Evolutionary conservation across 768 basidiomycete species (phyloP), one percentile per base, ranked within the genome.

Genomic region (Pleurotus pulmonarius): DNA sequence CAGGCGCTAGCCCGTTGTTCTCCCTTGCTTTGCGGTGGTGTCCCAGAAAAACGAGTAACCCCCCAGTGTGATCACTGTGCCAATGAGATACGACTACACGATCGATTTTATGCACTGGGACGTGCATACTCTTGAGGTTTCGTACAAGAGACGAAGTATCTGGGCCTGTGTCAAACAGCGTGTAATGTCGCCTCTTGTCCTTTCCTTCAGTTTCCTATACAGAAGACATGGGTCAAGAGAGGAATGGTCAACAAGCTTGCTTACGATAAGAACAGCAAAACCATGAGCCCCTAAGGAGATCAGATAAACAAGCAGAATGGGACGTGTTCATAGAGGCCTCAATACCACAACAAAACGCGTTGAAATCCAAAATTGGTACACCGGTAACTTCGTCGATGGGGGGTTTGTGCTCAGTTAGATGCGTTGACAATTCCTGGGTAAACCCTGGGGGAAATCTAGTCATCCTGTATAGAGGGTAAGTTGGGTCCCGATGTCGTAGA

Each of bases 81-180:
- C 91, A 93, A 65, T 90, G 83, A 24, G 88, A 91, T n/a, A 83
- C 78, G 37, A 91, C 73, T 41, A 92, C 73, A 25, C 83, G 78
- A 38, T 82, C 80, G 61, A 94, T 75, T 39, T 74, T 67, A 34
- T 77, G 70, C 7, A 83, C 68, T 2, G 80, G 78, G 0, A 83
- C 65, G 18, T 83, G 73, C 75, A 94, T 76, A 3, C 85, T 81
- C 4, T 68, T 69, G 22, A 85, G 67, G 68, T 93, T 94, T 49
- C 89, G 83, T n/a, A 83, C 79, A 59, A 94, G 83, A 24, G 87
- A 85, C 20, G 73, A 75, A 13, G 83, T 81, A 64, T 94, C 92
- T 7, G 92, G 92, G 0, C 92, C 92, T 13, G 89, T 86, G 70
- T 94, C 92, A 65, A 94, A 92, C 37, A 94, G 76, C 13, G 83